Conservation (phyloP, 169 alveolate species). For the Nephromyces sp. region DNA sequence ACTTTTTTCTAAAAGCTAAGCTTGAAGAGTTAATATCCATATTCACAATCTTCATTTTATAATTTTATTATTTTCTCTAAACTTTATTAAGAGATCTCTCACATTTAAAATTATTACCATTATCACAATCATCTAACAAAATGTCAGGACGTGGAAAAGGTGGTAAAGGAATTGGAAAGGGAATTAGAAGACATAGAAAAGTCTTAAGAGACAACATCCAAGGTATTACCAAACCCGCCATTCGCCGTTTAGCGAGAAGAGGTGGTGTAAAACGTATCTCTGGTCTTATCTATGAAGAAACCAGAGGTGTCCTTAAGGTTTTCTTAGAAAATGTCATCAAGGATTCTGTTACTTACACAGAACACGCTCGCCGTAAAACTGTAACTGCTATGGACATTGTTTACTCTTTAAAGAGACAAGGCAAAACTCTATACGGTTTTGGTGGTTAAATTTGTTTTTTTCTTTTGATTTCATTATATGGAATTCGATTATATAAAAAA, state of each 20-base stretch:
- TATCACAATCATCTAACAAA: constrained; percentile 26
- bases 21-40: background rate
- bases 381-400: constrained; percentile 98
- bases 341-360: constrained; percentile 97
- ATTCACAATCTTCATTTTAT: background rate
- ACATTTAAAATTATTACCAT: background rate
- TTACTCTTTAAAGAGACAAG: constrained; percentile 97
- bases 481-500: background rate
- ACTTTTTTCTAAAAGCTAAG: background rate
- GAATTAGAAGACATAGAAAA: constrained; percentile 94
- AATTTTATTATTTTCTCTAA: background rate
- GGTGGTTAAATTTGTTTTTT: constrained; percentile 78
- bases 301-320: constrained; percentile 90
- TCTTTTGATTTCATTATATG: background rate
- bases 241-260: constrained; percentile 98
- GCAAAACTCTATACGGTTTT: constrained; percentile 97
- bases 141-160: constrained; percentile 95
- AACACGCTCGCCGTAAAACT: constrained; percentile 98
- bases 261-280: constrained; percentile 99
- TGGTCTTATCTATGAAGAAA: constrained; percentile 95
- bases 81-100: background rate
- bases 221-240: constrained; percentile 99
- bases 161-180: constrained; percentile 97
- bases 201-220: constrained; percentile 91
- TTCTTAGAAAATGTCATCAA: constrained; percentile 94